Conservation (phyloP, 2,329 filamentous ascomycete species). For the Atkinsonella hypoxylon region DNA sequence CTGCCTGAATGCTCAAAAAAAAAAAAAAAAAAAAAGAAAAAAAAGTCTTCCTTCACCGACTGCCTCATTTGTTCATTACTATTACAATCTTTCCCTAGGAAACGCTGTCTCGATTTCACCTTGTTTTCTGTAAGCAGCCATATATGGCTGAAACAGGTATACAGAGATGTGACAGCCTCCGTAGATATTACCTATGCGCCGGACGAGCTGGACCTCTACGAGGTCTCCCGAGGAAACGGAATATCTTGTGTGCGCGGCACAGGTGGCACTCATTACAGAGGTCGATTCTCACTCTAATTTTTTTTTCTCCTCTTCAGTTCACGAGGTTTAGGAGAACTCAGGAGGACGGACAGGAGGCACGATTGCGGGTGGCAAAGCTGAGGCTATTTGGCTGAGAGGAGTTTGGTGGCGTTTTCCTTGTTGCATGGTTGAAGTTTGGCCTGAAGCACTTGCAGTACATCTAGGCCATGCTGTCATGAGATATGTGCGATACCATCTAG, state of each 20-base stretch:
- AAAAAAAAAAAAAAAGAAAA: no score
- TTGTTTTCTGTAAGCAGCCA: not conserved
- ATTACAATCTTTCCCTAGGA: not conserved
- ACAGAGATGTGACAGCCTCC: not conserved
- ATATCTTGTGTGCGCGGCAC: not conserved
- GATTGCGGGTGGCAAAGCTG: not conserved
- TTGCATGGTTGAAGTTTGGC: not conserved
- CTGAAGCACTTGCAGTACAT: not conserved
- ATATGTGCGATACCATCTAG: slow-evolving; percentile 1
- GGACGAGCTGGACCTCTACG: not conserved
- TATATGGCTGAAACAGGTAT: not conserved
- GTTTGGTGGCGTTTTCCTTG: slow-evolving; percentile 1
- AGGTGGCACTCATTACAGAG: not conserved
- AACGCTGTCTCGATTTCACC: not conserved
- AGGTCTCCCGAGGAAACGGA: not conserved
- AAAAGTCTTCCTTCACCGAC: not conserved
- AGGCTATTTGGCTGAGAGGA: not conserved
- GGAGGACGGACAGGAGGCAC: not conserved
- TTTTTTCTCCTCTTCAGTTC: not conserved
- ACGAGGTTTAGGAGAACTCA: not conserved
- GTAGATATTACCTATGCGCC: not conserved
- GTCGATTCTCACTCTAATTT: not conserved
- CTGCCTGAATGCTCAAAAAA: not conserved
- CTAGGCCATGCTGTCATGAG: not conserved
- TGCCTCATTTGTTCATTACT: not conserved